Evolutionary conservation across 2,329 filamentous ascomycete genomes (phyloP).

Genomic region (Bretziella fagacearum): DNA sequence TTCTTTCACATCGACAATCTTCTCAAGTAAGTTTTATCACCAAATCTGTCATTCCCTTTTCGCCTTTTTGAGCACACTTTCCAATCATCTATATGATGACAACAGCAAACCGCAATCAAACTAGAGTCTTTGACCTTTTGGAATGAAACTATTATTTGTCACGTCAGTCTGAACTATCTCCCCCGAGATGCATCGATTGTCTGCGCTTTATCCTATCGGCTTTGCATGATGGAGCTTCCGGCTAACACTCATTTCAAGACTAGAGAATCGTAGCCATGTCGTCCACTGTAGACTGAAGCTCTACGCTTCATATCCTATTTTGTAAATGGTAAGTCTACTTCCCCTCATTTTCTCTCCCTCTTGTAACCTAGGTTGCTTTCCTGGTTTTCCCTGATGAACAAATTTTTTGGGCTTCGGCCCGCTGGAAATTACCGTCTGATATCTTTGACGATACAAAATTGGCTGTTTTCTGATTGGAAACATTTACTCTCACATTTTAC

Average conservation of each 20-base stretch:
- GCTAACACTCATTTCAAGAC: conserved; percentile 5
- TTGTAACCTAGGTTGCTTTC: neutral
- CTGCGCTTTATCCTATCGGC: neutral
- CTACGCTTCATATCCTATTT: conserved; percentile 7
- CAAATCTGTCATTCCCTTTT: conserved; percentile 16
- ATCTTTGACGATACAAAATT: conserved; percentile 62
- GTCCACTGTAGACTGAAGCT: conserved; percentile 7
- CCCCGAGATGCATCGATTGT: conserved; percentile 9
- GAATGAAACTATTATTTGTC: conserved; percentile 73
- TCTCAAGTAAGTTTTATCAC: conserved; percentile 19
- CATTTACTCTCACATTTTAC: neutral
- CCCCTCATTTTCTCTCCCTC: neutral
- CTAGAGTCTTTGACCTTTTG: conserved; percentile 92
- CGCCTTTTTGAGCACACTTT: neutral
- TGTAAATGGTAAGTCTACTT: conserved; percentile 11
- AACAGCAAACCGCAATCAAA: conserved; percentile 77
- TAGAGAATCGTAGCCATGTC: conserved; percentile 2
- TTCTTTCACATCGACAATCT: conserved; percentile 12
- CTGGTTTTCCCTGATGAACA: conserved; percentile 35
- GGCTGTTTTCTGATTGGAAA: conserved; percentile 59
- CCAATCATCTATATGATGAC: conserved; percentile 46
- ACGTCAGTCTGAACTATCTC: conserved; percentile 72
- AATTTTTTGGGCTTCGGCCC: conserved; percentile 44
- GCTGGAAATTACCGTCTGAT: conserved; percentile 97
- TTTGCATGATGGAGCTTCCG: neutral